Percentiles rank a stretch among this genome's conserved stretches.
Conservation (phyloP, 306 rosid genomes). For the Rosa chinensis region DNA sequence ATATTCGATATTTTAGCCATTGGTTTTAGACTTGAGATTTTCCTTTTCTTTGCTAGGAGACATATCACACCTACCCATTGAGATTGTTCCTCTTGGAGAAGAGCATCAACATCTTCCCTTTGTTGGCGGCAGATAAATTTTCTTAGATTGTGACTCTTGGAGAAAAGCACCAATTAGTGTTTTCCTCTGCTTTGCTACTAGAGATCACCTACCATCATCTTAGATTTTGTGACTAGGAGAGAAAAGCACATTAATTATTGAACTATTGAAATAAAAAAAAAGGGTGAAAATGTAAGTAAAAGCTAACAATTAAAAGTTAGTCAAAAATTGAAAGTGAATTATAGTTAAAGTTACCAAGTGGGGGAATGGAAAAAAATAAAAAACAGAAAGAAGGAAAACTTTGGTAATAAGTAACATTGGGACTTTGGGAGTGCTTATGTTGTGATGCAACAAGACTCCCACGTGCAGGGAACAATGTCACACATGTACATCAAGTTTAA, state of each 20-base stretch:
- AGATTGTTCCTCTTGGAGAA: background rate
- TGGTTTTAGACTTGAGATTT: background rate
- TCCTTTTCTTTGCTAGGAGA: background rate
- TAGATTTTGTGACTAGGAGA: background rate
- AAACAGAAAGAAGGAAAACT: background rate
- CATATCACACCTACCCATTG: background rate
- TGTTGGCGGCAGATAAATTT: too few relatives aligned
- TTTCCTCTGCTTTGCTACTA: background rate
- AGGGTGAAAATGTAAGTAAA: background rate
- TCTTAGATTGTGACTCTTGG: background rate
- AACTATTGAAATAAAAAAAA: too few relatives aligned
- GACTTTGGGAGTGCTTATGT: conserved; percentile 20
- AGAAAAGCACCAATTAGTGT: background rate
- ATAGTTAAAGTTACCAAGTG: background rate
- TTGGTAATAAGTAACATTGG: background rate
- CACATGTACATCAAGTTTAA: conserved; percentile 15
- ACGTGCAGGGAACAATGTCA: conserved; percentile 41
- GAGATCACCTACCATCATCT: background rate
- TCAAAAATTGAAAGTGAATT: background rate
- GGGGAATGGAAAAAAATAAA: too few relatives aligned
- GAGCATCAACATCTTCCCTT: background rate
- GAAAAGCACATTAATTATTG: too few relatives aligned
- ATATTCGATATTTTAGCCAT: too few relatives aligned
- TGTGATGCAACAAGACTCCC: conserved; percentile 34
- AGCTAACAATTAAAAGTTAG: background rate